A percentile compares a stretch with the other conserved stretches of the same genome.
These are phyloP conservation scores for Trichoderma gamsii DNA, from an alignment of 495 filamentous ascomycete genomes.

Conservation along the genomic window DNA sequence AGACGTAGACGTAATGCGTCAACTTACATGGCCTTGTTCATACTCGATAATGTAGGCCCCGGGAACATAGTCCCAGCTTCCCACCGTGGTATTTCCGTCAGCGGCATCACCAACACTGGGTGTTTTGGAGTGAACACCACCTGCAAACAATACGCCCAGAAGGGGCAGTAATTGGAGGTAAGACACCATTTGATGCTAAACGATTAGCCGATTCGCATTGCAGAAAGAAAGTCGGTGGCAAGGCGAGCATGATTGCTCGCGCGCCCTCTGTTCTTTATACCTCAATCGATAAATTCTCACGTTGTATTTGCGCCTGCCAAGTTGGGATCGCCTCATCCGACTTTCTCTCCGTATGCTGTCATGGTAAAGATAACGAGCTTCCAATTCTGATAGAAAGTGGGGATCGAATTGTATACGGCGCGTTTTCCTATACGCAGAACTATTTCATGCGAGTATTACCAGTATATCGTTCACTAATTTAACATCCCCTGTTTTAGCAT, in stretches of 20 bases:
- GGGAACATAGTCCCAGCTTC: slow-evolving; percentile 21
- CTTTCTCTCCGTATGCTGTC: background rate
- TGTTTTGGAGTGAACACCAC: background rate
- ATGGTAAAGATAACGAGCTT: slow-evolving; percentile 3
- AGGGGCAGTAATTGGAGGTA: slow-evolving; percentile 1
- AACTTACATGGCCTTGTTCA: slow-evolving; percentile 38
- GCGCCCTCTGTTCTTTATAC: background rate
- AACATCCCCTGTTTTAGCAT: too few species aligned
- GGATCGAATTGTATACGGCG: too few species aligned
- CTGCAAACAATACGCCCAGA: background rate
- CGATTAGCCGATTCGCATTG: background rate
- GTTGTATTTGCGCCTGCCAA: background rate
- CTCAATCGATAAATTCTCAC: background rate
- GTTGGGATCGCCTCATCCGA: background rate
- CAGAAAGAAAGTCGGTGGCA: background rate
- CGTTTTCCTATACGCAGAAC: too few species aligned
- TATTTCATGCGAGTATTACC: too few species aligned
- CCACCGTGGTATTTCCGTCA: background rate
- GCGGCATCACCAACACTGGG: background rate
- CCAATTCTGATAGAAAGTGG: background rate
- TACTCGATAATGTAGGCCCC: slow-evolving; percentile 47
- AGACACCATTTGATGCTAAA: background rate
- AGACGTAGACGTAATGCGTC: background rate
- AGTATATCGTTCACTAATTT: too few species aligned
- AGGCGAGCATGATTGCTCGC: background rate